Conservation (phyloP, 169 alveolate species). For the Plasmodium knowlesi region DNA sequence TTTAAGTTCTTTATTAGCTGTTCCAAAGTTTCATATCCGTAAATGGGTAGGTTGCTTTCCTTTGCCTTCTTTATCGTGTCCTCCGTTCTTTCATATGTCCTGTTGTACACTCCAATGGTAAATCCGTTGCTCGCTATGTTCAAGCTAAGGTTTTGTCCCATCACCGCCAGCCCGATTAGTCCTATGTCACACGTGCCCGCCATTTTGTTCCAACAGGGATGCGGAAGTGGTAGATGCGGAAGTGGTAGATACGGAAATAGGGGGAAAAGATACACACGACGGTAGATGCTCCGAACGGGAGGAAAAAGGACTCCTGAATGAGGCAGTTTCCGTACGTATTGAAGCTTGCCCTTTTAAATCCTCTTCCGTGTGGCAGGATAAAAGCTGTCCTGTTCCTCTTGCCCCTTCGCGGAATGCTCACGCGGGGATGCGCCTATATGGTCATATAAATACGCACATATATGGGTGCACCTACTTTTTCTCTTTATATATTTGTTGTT, state of each 20-base stretch:
- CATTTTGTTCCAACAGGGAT: not conserved
- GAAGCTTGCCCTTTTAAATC: not conserved
- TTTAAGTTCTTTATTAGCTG: slow-evolving; percentile 81
- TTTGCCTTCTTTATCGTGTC: slow-evolving; percentile 77
- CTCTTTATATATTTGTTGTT: not conserved
- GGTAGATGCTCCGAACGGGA: not conserved
- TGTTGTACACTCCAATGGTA: slow-evolving; percentile 84
- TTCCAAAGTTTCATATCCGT: slow-evolving; percentile 71
- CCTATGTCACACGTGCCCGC: slow-evolving; percentile 83
- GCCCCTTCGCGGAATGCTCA: not conserved
- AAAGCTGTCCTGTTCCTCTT: not conserved
- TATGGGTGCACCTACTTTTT: not conserved
- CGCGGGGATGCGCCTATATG: not conserved
- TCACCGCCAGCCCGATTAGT: slow-evolving; percentile 88
- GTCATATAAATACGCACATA: not conserved
- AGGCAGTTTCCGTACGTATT: not conserved
- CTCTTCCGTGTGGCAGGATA: not conserved
- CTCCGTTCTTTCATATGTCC: slow-evolving; percentile 75
- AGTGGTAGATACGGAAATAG: not conserved
- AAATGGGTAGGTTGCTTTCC: slow-evolving; percentile 51
- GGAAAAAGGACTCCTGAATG: not conserved
- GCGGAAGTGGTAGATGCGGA: not conserved
- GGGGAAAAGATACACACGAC: not conserved
- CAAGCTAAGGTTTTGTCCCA: slow-evolving; percentile 87
- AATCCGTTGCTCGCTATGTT: slow-evolving; percentile 85